Evolutionary conservation across 768 basidiomycete genomes (phyloP).

Genomic region (Suillus subaureus): DNA sequence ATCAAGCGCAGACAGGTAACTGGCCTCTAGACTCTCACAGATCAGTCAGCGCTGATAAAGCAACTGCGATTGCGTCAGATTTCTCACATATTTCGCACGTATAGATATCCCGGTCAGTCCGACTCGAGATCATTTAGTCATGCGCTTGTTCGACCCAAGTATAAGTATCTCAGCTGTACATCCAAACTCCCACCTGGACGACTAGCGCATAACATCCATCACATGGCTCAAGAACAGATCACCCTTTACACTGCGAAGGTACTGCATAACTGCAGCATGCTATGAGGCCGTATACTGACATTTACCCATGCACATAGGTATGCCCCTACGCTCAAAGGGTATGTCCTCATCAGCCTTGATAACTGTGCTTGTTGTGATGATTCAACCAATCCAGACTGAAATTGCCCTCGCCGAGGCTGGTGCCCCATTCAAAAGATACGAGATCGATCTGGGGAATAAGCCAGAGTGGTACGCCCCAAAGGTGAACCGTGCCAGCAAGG

Average conservation of each 20-base stretch:
- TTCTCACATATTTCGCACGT: neutral
- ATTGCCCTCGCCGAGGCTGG: slow-evolving; percentile 63
- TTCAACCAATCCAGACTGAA: slow-evolving; percentile 42
- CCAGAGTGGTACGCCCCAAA: slow-evolving; percentile 69
- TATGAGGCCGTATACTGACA: slow-evolving; percentile 1
- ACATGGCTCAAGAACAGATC: slow-evolving; percentile 26
- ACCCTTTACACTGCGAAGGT: slow-evolving; percentile 55
- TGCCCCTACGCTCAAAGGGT: slow-evolving; percentile 66
- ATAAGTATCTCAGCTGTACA: neutral
- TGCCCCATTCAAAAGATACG: slow-evolving; percentile 48
- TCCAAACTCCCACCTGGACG: neutral
- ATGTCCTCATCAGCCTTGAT: slow-evolving; percentile 14
- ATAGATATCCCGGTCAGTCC: neutral
- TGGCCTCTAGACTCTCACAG: too few relatives aligned
- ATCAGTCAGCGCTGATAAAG: neutral
- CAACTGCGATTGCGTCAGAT: neutral
- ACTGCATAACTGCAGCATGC: neutral
- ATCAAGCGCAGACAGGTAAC: too few relatives aligned
- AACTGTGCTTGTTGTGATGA: neutral
- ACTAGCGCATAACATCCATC: neutral
- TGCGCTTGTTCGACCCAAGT: neutral
- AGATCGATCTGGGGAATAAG: slow-evolving; percentile 66
- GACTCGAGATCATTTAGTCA: neutral
- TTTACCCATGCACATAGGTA: slow-evolving; percentile 34
- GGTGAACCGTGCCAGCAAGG: slow-evolving; percentile 71